A percentile compares a stretch with the other conserved stretches of the same genome.
These are phyloP conservation scores for Chlorella sorokiniana DNA, from an alignment of 139 green algal species.

Conservation along the genomic window DNA sequence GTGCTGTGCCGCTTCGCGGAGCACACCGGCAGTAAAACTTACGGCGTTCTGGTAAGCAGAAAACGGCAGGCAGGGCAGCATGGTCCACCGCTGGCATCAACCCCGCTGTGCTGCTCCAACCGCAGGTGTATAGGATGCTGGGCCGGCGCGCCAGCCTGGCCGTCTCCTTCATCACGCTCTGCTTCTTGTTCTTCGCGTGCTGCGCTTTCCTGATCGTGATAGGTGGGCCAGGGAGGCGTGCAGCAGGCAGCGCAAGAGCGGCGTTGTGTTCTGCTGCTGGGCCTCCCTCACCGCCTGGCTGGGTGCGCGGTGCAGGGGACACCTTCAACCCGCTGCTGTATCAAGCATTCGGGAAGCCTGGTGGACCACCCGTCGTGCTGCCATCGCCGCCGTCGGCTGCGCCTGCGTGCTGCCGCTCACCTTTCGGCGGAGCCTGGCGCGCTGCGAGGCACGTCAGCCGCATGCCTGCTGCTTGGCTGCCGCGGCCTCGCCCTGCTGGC, in stretches of 20 bases:
- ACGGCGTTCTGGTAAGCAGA: constrained; percentile 3
- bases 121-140: background rate
- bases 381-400: constrained; percentile 1
- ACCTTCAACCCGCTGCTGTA: background rate
- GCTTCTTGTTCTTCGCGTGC: background rate
- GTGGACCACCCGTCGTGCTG: background rate
- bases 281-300: background rate
- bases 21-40: background rate
- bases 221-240: background rate
- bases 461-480: background rate
- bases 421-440: background rate
- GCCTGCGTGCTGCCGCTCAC: background rate
- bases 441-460: background rate
- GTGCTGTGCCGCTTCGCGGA: background rate
- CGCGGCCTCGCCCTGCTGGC: no score
- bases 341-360: background rate
- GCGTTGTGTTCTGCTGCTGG: background rate
- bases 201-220: background rate
- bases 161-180: background rate
- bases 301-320: background rate
- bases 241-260: background rate
- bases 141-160: background rate
- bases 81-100: no score
- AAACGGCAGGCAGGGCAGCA: background rate
- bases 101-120: no score